Evolutionary conservation across 129 eudicot species (phyloP), one percentile per base, ranked within the genome.

Genomic region (Smallanthus sonchifolius): DNA sequence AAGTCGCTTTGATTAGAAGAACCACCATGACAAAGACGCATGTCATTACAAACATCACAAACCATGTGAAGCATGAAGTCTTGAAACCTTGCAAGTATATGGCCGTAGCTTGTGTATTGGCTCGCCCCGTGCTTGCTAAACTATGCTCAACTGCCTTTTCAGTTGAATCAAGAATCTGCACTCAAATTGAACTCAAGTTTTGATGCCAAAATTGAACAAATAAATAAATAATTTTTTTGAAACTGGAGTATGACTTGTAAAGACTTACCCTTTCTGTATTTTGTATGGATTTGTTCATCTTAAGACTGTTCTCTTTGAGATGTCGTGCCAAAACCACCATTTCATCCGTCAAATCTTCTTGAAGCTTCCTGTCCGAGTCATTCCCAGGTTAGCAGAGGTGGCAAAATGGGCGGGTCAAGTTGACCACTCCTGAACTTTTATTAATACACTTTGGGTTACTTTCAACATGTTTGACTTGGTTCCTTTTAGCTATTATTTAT

Each of bases 311-410:
- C 84, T 94, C 98, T 80, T 94, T 94, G 7, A 94, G 93, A 68
- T 90, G 91, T n/a, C 81, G 89, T 34, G 98, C 98, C 76, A 94
- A 86, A 10, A 47, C 83, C 61, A 94, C 98, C 97, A 94, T 90
- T 84, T 90, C 98, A 80, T 94, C 96, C 1, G 98, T 90, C 86
- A 94, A 87, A 81, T 94, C 96, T 68, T 94, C 98, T 79, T 94
- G 98, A 77, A 94, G 97, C 79, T 88, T 88, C 79, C 98, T 92
- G 83, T 51, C 42, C 15, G 56, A 76, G 56, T 51, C 43, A 72
- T 43, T 42, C 43, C 20, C 30, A 59, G 10, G 16, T 60, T 40
- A 28, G 40, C n/a, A 71, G 38, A 54, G 65, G 51, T 34, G 11
- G 34, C 30, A 72, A 40, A 38, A 17, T 39, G 38, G 10, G 42